Evolutionary conservation across 345 rosid genomes (phyloP).

Genomic region (Clausena lansium): DNA sequence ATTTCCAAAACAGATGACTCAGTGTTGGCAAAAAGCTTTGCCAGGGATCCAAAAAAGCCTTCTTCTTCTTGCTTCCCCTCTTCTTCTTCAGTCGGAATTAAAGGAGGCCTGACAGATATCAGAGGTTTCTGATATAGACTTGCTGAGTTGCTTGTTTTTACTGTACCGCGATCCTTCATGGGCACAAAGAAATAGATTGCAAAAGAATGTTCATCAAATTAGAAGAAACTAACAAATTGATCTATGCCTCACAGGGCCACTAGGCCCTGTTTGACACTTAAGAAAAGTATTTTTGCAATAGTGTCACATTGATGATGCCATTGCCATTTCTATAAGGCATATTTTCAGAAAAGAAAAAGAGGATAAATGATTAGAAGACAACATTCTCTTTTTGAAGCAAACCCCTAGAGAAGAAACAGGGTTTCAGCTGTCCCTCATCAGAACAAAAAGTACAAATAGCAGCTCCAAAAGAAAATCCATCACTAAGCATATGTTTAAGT

Average conservation of each 20-base stretch:
- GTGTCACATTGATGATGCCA: not conserved
- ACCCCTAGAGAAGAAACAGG: not conserved
- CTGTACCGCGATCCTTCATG: conserved; percentile 47
- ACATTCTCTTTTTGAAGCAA: not conserved
- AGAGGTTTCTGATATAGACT: conserved; percentile 52
- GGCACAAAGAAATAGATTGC: conserved; percentile 14
- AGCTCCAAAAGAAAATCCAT: not conserved
- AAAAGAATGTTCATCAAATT: not conserved
- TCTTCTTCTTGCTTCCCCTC: conserved; percentile 84
- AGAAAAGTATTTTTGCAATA: not conserved
- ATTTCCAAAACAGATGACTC: conserved; percentile 60
- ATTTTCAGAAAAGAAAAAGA: not conserved
- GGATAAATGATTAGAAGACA: not conserved
- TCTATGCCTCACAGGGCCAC: not conserved
- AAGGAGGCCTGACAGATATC: conserved; percentile 65
- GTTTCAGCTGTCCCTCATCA: not conserved
- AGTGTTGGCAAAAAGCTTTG: conserved; percentile 50
- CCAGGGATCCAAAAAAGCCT: conserved; percentile 63
- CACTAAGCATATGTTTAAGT: not conserved
- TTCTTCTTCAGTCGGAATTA: conserved; percentile 65
- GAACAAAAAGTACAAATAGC: not conserved
- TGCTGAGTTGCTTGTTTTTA: conserved; percentile 20
- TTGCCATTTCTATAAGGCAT: conserved; percentile 9
- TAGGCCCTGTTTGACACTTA: not conserved
- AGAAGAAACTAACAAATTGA: not conserved